Evolutionary conservation across 176 grass and related monocot species (phyloP).

Genomic region (Otatea glauca): DNA sequence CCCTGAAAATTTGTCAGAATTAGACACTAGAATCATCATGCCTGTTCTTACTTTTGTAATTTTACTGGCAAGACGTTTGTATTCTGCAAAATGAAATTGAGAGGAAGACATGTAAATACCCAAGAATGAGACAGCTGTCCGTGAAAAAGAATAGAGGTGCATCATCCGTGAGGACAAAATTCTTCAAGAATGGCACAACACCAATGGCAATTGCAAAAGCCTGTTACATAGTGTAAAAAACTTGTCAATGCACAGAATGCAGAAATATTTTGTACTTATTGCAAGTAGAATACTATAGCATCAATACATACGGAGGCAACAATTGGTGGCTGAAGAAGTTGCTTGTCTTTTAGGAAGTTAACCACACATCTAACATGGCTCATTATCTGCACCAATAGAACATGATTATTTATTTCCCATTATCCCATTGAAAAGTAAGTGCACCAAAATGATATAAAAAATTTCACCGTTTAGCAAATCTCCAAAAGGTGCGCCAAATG

Average conservation of each 20-base stretch:
- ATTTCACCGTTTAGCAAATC: too few species aligned
- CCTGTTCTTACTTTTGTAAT: not conserved
- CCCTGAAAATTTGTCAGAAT: slow-evolving; percentile 49
- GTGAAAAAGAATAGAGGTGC: slow-evolving; percentile 98
- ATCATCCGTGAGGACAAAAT: slow-evolving; percentile 84
- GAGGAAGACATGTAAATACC: slow-evolving; percentile 59
- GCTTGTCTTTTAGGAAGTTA: slow-evolving; percentile 75
- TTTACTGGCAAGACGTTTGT: not conserved
- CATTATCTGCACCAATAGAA: slow-evolving; percentile 69
- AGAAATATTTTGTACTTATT: slow-evolving; percentile 29
- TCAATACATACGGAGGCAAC: slow-evolving; percentile 75
- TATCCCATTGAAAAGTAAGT: not conserved
- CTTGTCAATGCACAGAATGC: slow-evolving; percentile 19
- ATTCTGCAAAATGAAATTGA: slow-evolving; percentile 5
- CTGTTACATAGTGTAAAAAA: slow-evolving; percentile 50
- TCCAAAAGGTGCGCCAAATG: not conserved
- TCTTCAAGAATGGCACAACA: slow-evolving; percentile 83
- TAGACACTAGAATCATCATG: slow-evolving; percentile 13
- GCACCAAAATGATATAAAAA: slow-evolving; percentile 6
- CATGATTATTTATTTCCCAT: slow-evolving; percentile 30
- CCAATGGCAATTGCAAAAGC: slow-evolving; percentile 77
- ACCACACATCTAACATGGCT: slow-evolving; percentile 42
- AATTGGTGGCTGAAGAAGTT: slow-evolving; percentile 86
- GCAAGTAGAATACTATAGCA: slow-evolving; percentile 24
- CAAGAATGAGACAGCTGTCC: slow-evolving; percentile 99